Base-by-base conservation (phyloP, 2,329 filamentous ascomycete species). In the Apiospora phragmitis region DNA sequence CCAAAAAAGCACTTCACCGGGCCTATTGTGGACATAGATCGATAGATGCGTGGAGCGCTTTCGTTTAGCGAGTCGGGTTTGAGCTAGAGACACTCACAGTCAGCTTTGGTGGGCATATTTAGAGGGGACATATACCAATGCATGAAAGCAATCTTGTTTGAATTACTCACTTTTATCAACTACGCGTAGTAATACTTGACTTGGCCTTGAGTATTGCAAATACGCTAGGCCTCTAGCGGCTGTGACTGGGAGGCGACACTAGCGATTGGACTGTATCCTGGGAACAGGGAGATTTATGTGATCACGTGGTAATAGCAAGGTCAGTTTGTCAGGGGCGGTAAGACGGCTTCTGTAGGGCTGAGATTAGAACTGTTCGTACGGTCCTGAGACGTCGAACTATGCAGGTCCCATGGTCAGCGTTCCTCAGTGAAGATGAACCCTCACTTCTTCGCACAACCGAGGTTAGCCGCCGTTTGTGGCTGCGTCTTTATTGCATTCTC, bases 1-100 rank as follows among this genome's bases (percentile, higher is more conserved):
- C 9, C 2, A 8, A 3, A n/a, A 4, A 3, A 14, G 7, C 1
- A 4, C 4, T 14, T 49, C 3, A 11, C 8, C 3, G n/a, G n/a
- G 8, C 3, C n/a, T 49, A 5, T 26, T 26, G 47, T 26, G 47
- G 47, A 12, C 21, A 4, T 47, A n/a, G 21, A 47, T 47, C 21
- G 1, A 9, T n/a, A 47, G 4, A n/a, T 21, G 43, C 9, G 7
- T 9, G 7, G 7, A 47, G 43, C 7, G 21, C n/a, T 26, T 49
- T n/a, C n/a, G n/a, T n/a, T 24, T 49, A 26, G 47, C 47, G 21
- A 7, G n/a, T 26, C 9, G 4, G 4, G 1, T 26, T 49, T 24
- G 47, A n/a, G n/a, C 18, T 49, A 24, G n/a, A 49, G n/a, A 49
- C n/a, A 47, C 21, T 7, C 21, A 9, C 43, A 47, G 7, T 14